Percentiles rank a stretch among this genome's conserved stretches.
These are phyloP conservation scores for Cyphellophora europaea DNA, from an alignment of 2,329 filamentous ascomycete species.

Conservation along the genomic window DNA sequence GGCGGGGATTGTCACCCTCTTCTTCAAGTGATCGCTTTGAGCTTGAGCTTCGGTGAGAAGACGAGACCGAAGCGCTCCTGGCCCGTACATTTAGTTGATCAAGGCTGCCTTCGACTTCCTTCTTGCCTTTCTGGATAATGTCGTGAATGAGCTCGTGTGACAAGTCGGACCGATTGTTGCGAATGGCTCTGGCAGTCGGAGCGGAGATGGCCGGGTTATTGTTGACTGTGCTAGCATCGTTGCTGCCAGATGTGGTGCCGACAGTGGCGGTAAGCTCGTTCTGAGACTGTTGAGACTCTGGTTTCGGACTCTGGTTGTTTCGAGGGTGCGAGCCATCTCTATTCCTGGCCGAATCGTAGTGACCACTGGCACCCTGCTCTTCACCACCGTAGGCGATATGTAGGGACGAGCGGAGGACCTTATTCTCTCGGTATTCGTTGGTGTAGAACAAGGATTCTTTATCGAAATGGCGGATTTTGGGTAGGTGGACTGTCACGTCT, in stretches of 20 bases:
- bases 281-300: too few relatives aligned
- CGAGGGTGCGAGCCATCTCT: slow-evolving; percentile 15
- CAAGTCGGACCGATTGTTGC: slow-evolving; percentile 14
- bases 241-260: slow-evolving; percentile 12
- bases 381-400: slow-evolving; percentile 21
- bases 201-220: slow-evolving; percentile 8
- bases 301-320: slow-evolving; percentile 10
- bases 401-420: slow-evolving; percentile 3
- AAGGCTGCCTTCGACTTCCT: slow-evolving; percentile 13
- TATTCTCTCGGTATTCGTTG: slow-evolving; percentile 12
- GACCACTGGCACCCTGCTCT: slow-evolving; percentile 15
- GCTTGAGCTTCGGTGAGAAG: slow-evolving; percentile 19
- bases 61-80: slow-evolving; percentile 19
- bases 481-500: slow-evolving; percentile 39
- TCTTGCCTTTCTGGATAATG: slow-evolving; percentile 14
- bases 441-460: slow-evolving; percentile 14
- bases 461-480: slow-evolving; percentile 14
- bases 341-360: slow-evolving; percentile 20
- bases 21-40: slow-evolving; percentile 20
- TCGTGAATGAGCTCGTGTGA: slow-evolving; percentile 18
- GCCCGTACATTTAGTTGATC: slow-evolving; percentile 14
- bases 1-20: slow-evolving; percentile 16
- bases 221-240: slow-evolving; percentile 10
- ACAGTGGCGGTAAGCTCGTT: too few relatives aligned
- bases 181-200: slow-evolving; percentile 14